Evolutionary conservation across 2,329 filamentous ascomycete species (phyloP).

Genomic region (Pseudogymnoascus sp.): DNA sequence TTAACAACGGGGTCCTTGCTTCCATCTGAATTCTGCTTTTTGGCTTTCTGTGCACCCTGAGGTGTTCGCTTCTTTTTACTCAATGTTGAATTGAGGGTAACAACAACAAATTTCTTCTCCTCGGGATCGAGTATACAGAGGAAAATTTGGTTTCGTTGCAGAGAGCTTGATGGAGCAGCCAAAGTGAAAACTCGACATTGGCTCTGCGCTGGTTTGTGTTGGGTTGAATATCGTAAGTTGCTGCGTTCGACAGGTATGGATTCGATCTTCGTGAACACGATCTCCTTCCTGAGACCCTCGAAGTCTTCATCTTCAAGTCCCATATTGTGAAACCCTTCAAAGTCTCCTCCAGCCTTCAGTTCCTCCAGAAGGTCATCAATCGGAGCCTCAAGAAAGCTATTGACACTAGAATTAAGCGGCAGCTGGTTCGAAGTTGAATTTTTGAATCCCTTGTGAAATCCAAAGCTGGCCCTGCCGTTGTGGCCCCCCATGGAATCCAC

Average conservation of each 20-base stretch:
- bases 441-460: conserved; percentile 21
- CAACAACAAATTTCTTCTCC: conserved; percentile 60
- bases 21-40: conserved; percentile 20
- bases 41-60: conserved; percentile 14
- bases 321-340: conserved; percentile 66
- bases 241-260: conserved; percentile 57
- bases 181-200: conserved; percentile 64
- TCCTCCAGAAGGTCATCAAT: conserved; percentile 66
- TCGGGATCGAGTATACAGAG: conserved; percentile 65
- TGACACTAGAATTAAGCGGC: conserved; percentile 42
- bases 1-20: conserved; percentile 22
- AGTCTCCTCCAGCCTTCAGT: conserved; percentile 53
- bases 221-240: conserved; percentile 55
- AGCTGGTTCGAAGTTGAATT: conserved; percentile 29
- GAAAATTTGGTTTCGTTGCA: conserved; percentile 49
- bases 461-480: conserved; percentile 52
- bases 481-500: conserved; percentile 55
- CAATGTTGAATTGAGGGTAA: conserved; percentile 52
- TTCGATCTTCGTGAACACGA: conserved; percentile 66
- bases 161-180: conserved; percentile 51
- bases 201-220: conserved; percentile 45
- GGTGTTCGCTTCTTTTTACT: conserved; percentile 15
- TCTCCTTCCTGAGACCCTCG: conserved; percentile 64
- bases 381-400: conserved; percentile 61
- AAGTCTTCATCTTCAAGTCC: conserved; percentile 66